Conservation (phyloP, 257 asterid species). For the Solanum paucissectum region DNA sequence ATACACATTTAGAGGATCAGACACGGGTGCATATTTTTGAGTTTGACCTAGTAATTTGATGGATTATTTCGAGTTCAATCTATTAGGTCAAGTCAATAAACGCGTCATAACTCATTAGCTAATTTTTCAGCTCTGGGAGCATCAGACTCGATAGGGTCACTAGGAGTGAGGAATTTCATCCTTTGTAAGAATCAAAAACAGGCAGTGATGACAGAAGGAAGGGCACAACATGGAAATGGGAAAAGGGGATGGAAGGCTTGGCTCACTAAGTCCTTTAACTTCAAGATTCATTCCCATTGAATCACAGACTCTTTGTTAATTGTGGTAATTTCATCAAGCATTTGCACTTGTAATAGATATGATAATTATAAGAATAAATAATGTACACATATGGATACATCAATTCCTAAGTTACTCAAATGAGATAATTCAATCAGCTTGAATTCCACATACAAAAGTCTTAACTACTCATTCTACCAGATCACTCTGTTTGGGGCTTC, state of each 20-base stretch:
- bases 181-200: conserved; percentile 34
- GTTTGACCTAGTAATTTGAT: neutral
- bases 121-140: conserved; percentile 34
- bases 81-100: neutral
- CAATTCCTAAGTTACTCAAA: neutral
- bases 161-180: conserved; percentile 42
- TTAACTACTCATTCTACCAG: neutral
- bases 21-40: neutral
- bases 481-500: neutral
- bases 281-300: conserved; percentile 24
- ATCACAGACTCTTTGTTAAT: neutral
- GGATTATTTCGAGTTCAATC: neutral
- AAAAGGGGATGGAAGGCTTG: conserved; percentile 33
- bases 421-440: neutral
- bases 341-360: neutral
- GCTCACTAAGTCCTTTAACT: conserved; percentile 39
- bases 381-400: neutral
- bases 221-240: conserved; percentile 13
- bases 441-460: neutral
- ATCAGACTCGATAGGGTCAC: conserved; percentile 29
- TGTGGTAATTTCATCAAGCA: neutral
- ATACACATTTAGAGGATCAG: neutral
- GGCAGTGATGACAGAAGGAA: conserved; percentile 17
- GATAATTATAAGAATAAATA: neutral
- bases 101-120: neutral